Evolutionary conservation across 2,329 filamentous ascomycete genomes (phyloP).

Genomic region (Microdochium bolleyi): DNA sequence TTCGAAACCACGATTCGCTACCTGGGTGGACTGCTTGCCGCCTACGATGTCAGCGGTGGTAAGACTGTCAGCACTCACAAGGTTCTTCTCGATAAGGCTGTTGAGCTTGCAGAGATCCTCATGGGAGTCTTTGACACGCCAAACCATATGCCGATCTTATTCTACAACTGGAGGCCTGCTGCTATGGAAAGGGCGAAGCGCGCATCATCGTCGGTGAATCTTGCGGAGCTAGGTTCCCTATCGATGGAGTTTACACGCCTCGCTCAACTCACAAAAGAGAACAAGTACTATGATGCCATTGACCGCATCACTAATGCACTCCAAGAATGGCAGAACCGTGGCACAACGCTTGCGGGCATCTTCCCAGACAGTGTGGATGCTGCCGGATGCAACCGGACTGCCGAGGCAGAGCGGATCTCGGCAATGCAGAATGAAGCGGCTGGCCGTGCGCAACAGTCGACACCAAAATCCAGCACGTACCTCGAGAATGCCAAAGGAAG

Average conservation of each 20-base stretch:
- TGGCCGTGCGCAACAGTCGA: background rate
- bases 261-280: slow-evolving; percentile 72
- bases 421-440: slow-evolving; percentile 14
- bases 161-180: slow-evolving; percentile 66
- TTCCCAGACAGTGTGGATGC: slow-evolving; percentile 75
- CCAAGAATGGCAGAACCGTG: slow-evolving; percentile 62
- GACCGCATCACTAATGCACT: slow-evolving; percentile 78
- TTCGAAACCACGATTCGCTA: slow-evolving; percentile 93
- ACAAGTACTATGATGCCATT: slow-evolving; percentile 85
- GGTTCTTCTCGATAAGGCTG: slow-evolving; percentile 61
- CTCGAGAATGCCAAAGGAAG: background rate
- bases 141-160: slow-evolving; percentile 83
- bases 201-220: slow-evolving; percentile 45
- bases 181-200: slow-evolving; percentile 44
- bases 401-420: slow-evolving; percentile 25
- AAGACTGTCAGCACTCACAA: slow-evolving; percentile 33
- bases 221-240: slow-evolving; percentile 71
- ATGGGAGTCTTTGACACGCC: slow-evolving; percentile 77
- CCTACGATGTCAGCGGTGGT: background rate
- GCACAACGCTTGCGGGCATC: slow-evolving; percentile 65
- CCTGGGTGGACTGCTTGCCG: slow-evolving; percentile 53
- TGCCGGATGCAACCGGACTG: slow-evolving; percentile 64
- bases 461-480: background rate
- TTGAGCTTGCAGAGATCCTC: slow-evolving; percentile 62
- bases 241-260: slow-evolving; percentile 85